Base-by-base conservation (phyloP, 1,284 basidiomycete species). In the Cutaneotrichosporon mucoides region DNA sequence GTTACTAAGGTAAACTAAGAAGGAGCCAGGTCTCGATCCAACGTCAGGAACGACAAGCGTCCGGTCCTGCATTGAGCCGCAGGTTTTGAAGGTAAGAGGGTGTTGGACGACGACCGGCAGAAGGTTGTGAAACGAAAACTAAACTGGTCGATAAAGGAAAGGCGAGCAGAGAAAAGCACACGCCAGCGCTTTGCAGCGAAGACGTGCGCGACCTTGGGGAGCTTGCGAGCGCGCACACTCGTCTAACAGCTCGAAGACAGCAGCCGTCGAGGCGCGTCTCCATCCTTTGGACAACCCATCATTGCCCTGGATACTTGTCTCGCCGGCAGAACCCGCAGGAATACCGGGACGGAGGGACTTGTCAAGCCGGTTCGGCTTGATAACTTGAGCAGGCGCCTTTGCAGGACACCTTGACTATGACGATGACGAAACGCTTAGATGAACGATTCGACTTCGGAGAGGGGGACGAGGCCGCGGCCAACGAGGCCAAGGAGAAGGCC, bases 401-500 rank as follows among this genome's bases (percentile, higher is more conserved):
- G 6, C 44, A 9, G 44, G 12, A 5, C 44, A 33, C 9, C 44
- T n/a, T 36, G 33, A 11, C 7, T 11, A 3, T 7, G 51, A 15
- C 33, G 43, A 46, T 10, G n/a, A 43, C 12, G n/a, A 16, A 8
- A 4, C 3, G 37, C 9, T 49, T 64, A 64, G 48, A 64, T 64
- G 54, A 54, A 61, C 13, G 57, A 33, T 51, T 63, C 61, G 44
- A 71, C 61, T 57, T 73, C 69, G 36, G 61, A 51, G 43, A 67
- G 61, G 9, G 56, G 53, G 36, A 73, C 57, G 16, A 66, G 52
- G 42, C 69, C 69, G 5, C 65, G 61, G 44, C 67, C 67, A 16
- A 70, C 68, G 36, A 73, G 61, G 7, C 55, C 50, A 9, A 66
- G 46, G 7, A 73, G 54, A 42, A 70, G 56, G 15, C 57, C 55